Percentiles rank a stretch among this genome's conserved stretches.
phyloP scores from a whole-genome alignment of 2,329 filamentous ascomycete genomes.

The Phyllosticta capitalensis region DNA sequence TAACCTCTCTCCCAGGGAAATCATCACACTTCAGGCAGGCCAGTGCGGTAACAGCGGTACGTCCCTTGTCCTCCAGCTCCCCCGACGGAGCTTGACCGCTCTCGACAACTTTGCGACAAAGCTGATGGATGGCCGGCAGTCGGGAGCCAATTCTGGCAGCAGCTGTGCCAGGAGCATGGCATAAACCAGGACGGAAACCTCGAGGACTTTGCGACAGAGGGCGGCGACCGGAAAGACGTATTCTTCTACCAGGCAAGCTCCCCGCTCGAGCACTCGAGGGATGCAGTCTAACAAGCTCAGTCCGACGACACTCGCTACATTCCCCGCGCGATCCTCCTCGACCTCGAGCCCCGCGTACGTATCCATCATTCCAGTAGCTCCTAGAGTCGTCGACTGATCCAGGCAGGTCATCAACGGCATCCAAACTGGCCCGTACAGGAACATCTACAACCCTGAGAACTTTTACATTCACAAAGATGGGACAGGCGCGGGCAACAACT shows the following conservation, averaged over 20 bases:
- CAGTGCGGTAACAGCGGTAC: conserved; percentile 98
- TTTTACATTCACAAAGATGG: conserved; percentile 95
- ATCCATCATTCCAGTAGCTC: background rate
- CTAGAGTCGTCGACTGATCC: background rate
- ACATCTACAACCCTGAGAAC: conserved; percentile 99
- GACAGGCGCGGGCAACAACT: conserved; percentile 92
- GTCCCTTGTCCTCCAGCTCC: conserved; percentile 32
- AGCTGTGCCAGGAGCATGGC: conserved; percentile 94
- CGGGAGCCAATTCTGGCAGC: conserved; percentile 97
- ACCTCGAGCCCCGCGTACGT: conserved; percentile 78
- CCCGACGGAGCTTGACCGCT: conserved; percentile 5
- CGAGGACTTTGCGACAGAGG: conserved; percentile 95
- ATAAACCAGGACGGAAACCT: conserved; percentile 97
- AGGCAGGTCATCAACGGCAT: conserved; percentile 75
- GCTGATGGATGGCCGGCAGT: conserved; percentile 44
- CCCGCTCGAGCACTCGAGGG: background rate
- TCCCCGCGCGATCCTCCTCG: conserved; percentile 86
- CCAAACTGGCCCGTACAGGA: conserved; percentile 87
- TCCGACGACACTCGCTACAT: conserved; percentile 99
- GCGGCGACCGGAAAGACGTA: conserved; percentile 95
- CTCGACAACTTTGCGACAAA: background rate
- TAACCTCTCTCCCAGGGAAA: conserved; percentile 57
- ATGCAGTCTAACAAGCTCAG: conserved; percentile 31
- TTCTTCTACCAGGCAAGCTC: conserved; percentile 75
- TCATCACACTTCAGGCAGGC: conserved; percentile 97